Conservation (phyloP, 2,329 filamentous ascomycete genomes). For the Colletotrichum kahawae region DNA sequence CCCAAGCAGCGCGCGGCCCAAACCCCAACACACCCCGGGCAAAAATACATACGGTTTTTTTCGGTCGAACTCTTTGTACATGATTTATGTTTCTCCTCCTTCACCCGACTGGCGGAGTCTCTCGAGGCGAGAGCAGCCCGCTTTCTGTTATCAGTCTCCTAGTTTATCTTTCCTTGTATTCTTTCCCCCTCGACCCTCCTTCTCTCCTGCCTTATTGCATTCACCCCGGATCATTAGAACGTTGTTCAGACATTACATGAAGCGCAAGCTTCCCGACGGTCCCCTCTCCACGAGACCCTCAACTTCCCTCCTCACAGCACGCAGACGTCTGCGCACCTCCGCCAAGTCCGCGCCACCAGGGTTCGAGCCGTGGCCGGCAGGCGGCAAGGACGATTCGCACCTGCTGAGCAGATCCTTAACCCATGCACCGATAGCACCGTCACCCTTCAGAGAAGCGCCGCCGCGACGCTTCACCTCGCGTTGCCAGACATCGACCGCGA, state of each 20-base stretch:
- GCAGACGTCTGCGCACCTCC: slow-evolving; percentile 47
- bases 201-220: not conserved
- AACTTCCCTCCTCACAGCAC: slow-evolving; percentile 48
- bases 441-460: slow-evolving; percentile 40
- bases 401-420: slow-evolving; percentile 55
- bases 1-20: slow-evolving; percentile 16
- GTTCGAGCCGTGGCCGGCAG: slow-evolving; percentile 44
- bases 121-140: not conserved
- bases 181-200: not conserved
- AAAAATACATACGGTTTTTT: slow-evolving; percentile 8
- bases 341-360: slow-evolving; percentile 49
- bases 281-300: slow-evolving; percentile 47
- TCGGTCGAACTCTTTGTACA: slow-evolving; percentile 16
- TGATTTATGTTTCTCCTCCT: not conserved
- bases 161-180: not conserved
- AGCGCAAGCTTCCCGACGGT: slow-evolving; percentile 49
- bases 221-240: not conserved
- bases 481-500: slow-evolving; percentile 54
- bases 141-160: not conserved
- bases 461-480: slow-evolving; percentile 54
- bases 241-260: slow-evolving; percentile 39
- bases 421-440: slow-evolving; percentile 44
- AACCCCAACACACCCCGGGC: slow-evolving; percentile 9
- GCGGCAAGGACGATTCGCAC: slow-evolving; percentile 52
- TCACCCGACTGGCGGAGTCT: not conserved